These are phyloP conservation scores for Zalerion maritima DNA, from an alignment of 495 filamentous ascomycete species.

Conservation along the genomic window DNA sequence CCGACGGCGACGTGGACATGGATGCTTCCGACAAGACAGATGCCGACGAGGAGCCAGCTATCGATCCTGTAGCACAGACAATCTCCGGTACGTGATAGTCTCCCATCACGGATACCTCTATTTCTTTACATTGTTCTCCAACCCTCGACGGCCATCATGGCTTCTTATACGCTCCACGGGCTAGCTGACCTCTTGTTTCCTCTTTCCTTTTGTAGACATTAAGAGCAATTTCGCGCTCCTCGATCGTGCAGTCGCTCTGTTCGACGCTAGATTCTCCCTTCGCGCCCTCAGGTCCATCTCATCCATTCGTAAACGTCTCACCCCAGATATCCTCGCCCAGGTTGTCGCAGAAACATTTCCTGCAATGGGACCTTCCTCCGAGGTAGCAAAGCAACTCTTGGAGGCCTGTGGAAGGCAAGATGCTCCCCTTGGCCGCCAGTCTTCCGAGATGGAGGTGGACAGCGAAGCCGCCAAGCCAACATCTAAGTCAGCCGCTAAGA, in stretches of 20 bases:
- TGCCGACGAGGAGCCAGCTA: constrained; percentile 40
- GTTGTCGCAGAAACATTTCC: constrained; percentile 70
- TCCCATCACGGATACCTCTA: background rate
- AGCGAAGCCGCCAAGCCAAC: constrained; percentile 34
- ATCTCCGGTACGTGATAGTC: constrained; percentile 36
- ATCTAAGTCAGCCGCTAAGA: constrained; percentile 30
- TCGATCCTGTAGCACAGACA: constrained; percentile 50
- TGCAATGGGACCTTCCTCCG: constrained; percentile 35
- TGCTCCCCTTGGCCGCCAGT: constrained; percentile 39
- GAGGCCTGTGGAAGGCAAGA: constrained; percentile 48
- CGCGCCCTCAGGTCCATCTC: constrained; percentile 90
- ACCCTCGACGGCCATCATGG: background rate
- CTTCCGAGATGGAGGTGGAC: constrained; percentile 67
- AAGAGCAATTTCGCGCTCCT: constrained; percentile 83
- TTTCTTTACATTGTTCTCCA: constrained; percentile 1
- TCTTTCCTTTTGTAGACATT: constrained; percentile 48
- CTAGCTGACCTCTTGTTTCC: constrained; percentile 9
- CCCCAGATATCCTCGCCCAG: constrained; percentile 62
- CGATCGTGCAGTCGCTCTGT: constrained; percentile 81
- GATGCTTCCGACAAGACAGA: constrained; percentile 44
- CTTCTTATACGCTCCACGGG: background rate
- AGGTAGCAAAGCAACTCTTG: constrained; percentile 54
- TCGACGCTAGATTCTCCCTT: constrained; percentile 88
- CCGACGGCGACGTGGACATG: constrained; percentile 65
- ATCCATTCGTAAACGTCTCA: constrained; percentile 80